Base-by-base conservation (phyloP, 345 rosid species). In the Gossypium australe region DNA sequence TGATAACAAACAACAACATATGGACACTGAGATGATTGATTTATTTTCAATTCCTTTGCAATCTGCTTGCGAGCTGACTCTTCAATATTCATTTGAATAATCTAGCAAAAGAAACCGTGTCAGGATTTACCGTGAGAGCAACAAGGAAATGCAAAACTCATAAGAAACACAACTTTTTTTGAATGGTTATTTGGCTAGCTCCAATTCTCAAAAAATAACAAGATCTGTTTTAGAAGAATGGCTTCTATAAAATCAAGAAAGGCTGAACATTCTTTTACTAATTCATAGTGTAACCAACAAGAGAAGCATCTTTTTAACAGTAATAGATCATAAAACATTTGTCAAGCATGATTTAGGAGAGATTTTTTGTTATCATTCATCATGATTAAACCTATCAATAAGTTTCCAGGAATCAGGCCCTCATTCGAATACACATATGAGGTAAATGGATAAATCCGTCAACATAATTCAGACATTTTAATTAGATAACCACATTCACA, bases 1-100 rank as follows among this genome's bases (percentile, higher is more conserved):
- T 88, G 92, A 77, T 90, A 90, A 76, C 92, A 88, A 81, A 85
- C 87, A 51, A 90, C 94, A 71, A 90, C 86, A 66, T 86, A 80
- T 16, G 92, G 92, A 71, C 90, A 88, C 72, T 85, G 90, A n/a
- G 94, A 78, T 2, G 89, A 85, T 77, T 86, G 94, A 76, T 90
- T 90, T 70, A 90, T 90, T 82, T 86, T 90, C 76, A 90, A 80
- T 65, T 90, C 94, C 78, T 83, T 85, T 48, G 88, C 92, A 78
- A 90, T 86, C 72, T 83, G 86, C 78, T n/a, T 85, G 70, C 90
- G 84, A 8, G 77, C 67, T 29, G 86, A 79, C 79, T 85, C 92
- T 75, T 88, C 88, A 14, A 88, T 76, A 63, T 87, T 90, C 92
- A 88, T 86, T 81, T 85, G 92, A 70, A 90, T 90, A 59, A 86